Evolutionary conservation across 441 rosid species (phyloP).

Genomic region (Bruguiera hainesii): DNA sequence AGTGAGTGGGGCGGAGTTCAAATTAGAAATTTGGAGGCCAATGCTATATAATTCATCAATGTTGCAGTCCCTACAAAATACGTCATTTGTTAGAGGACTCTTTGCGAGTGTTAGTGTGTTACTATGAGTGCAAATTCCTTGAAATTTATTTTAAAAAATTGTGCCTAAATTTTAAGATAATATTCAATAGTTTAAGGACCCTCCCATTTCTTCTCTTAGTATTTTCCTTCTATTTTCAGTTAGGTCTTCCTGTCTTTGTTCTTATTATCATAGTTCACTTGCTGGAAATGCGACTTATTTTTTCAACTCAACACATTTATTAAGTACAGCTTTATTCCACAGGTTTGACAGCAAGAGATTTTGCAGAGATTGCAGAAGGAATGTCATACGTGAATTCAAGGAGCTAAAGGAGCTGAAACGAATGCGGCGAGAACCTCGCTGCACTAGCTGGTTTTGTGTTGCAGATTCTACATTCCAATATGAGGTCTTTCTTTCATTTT

Average conservation of each 20-base stretch:
- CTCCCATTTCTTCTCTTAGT: no score
- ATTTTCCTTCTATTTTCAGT: background rate
- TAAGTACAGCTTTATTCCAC: slow-evolving; percentile 28
- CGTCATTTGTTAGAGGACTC: no score
- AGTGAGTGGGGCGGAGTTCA: no score
- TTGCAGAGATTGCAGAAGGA: slow-evolving; percentile 96
- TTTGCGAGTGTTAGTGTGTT: no score
- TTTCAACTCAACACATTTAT: slow-evolving; percentile 1
- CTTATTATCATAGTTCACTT: slow-evolving; percentile 7
- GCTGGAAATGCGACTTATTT: slow-evolving; percentile 4
- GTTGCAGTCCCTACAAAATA: no score
- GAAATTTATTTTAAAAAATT: no score
- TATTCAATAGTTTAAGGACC: no score
- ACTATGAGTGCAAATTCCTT: no score
- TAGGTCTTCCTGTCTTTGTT: background rate
- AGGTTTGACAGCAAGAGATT: slow-evolving; percentile 98
- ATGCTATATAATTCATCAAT: no score
- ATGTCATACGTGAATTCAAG: slow-evolving; percentile 95
- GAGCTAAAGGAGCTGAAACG: slow-evolving; percentile 94
- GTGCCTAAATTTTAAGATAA: no score
- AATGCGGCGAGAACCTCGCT: slow-evolving; percentile 81
- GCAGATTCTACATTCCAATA: slow-evolving; percentile 82
- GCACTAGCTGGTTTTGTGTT: slow-evolving; percentile 87
- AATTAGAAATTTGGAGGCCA: no score
- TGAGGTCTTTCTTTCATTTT: slow-evolving; percentile 57